phyloP scores from a whole-genome alignment of 495 filamentous ascomycete species.

The Tuber aestivum region DNA sequence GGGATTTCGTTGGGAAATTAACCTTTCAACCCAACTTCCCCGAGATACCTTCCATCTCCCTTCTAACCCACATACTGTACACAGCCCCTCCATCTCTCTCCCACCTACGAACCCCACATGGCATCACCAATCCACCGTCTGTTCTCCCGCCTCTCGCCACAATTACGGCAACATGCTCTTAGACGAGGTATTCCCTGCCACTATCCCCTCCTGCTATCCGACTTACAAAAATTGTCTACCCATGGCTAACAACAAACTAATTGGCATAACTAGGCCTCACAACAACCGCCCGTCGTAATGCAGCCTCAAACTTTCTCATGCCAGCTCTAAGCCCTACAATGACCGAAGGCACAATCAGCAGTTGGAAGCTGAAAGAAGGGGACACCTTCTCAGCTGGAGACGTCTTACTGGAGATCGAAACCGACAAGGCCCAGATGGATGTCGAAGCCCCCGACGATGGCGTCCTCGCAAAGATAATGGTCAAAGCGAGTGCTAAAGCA shows the following conservation, averaged over 20 bases:
- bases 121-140: slow-evolving; percentile 45
- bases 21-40: not conserved
- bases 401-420: slow-evolving; percentile 79
- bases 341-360: slow-evolving; percentile 76
- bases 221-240: not conserved
- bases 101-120: slow-evolving; percentile 37
- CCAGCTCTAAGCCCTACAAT: slow-evolving; percentile 80
- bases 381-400: slow-evolving; percentile 70
- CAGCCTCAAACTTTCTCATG: slow-evolving; percentile 76
- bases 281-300: slow-evolving; percentile 53
- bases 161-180: slow-evolving; percentile 49
- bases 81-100: not conserved
- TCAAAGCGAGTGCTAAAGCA: slow-evolving; percentile 59
- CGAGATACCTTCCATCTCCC: slow-evolving; percentile 9
- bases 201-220: not conserved
- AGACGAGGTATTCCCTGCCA: slow-evolving; percentile 47
- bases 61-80: not conserved
- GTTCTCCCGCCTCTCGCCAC: slow-evolving; percentile 49
- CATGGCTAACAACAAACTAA: not conserved
- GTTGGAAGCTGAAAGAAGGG: slow-evolving; percentile 70
- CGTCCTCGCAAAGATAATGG: slow-evolving; percentile 67
- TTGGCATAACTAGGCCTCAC: slow-evolving; percentile 53
- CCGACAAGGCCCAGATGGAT: slow-evolving; percentile 83
- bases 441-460: slow-evolving; percentile 85
- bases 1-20: not conserved